A percentile compares a stretch with the other conserved stretches of the same genome.
phyloP scores from a whole-genome alignment of 441 rosid genomes.

The Viola pubescens region DNA sequence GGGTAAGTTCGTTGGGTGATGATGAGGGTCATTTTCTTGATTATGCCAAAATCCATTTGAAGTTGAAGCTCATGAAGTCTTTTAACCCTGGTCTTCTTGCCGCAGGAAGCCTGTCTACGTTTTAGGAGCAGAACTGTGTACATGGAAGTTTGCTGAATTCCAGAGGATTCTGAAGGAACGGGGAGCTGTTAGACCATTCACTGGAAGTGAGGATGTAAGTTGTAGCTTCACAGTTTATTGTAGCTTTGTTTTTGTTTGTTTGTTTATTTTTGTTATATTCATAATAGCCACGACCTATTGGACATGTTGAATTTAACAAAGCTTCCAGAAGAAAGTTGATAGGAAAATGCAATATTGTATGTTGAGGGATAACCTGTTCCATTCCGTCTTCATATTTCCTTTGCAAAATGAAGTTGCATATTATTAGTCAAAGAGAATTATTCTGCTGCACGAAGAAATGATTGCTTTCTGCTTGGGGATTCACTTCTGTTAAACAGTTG shows the following conservation, averaged over 20 bases:
- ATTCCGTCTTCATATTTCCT: background rate
- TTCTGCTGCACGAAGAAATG: background rate
- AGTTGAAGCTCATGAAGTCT: constrained; percentile 4
- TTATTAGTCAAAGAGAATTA: background rate
- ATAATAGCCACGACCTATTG: too few relatives aligned
- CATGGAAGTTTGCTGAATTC: constrained; percentile 81
- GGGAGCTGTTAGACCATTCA: constrained; percentile 62
- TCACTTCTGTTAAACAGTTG: background rate
- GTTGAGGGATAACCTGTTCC: background rate
- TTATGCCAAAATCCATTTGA: background rate
- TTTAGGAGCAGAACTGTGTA: constrained; percentile 65
- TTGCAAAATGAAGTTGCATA: background rate
- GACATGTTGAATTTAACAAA: background rate
- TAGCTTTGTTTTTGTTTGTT: background rate
- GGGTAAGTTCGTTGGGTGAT: constrained; percentile 43
- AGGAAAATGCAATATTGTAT: background rate
- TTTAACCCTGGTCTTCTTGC: constrained; percentile 7
- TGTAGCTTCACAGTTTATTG: constrained; percentile 4
- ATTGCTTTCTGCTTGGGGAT: background rate
- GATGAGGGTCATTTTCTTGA: constrained; percentile 3
- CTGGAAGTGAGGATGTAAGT: constrained; percentile 77
- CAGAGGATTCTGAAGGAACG: constrained; percentile 57
- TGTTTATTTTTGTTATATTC: too few relatives aligned
- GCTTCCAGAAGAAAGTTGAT: background rate
- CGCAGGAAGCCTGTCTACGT: constrained; percentile 86